phyloP scores from a whole-genome alignment of 139 green algal species.

The Auxenochlorella pyrenoidosa region DNA sequence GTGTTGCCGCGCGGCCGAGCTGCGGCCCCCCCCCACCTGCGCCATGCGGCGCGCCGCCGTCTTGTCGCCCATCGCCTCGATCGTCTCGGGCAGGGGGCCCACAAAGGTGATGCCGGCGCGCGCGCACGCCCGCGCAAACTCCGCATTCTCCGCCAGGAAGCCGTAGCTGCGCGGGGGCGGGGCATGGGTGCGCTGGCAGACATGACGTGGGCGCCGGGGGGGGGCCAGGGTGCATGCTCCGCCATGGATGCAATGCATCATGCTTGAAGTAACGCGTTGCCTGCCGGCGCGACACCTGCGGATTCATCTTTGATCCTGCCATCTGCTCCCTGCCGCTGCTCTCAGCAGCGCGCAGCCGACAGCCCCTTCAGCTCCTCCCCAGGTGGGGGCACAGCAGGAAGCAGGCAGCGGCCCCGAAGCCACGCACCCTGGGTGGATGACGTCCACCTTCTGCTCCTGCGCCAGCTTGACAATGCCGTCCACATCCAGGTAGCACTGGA shows the following conservation, averaged over 20 bases:
- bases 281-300: too few relatives aligned
- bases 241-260: too few relatives aligned
- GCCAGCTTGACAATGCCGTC: slow-evolving; percentile 73
- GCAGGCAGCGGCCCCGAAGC: too few relatives aligned
- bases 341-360: too few relatives aligned
- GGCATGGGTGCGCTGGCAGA: not conserved
- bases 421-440: slow-evolving; percentile 90
- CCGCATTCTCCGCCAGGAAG: slow-evolving; percentile 89
- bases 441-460: slow-evolving; percentile 87
- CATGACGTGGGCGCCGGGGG: not conserved
- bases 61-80: slow-evolving; percentile 94
- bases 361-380: too few relatives aligned
- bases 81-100: slow-evolving; percentile 84
- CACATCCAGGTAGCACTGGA: slow-evolving; percentile 90
- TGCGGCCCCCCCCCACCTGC: too few relatives aligned
- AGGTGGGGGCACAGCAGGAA: not conserved
- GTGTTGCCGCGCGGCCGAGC: too few relatives aligned
- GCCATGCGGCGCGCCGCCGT: slow-evolving; percentile 67
- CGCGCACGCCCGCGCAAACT: slow-evolving; percentile 87
- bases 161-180: slow-evolving; percentile 62
- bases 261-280: too few relatives aligned
- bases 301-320: too few relatives aligned
- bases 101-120: slow-evolving; percentile 92
- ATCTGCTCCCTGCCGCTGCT: too few relatives aligned
- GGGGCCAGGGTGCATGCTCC: not conserved